Percentiles rank a stretch among this genome's conserved stretches.
These are phyloP conservation scores for Hypericum perforatum DNA, from an alignment of 345 rosid species.

Conservation along the genomic window DNA sequence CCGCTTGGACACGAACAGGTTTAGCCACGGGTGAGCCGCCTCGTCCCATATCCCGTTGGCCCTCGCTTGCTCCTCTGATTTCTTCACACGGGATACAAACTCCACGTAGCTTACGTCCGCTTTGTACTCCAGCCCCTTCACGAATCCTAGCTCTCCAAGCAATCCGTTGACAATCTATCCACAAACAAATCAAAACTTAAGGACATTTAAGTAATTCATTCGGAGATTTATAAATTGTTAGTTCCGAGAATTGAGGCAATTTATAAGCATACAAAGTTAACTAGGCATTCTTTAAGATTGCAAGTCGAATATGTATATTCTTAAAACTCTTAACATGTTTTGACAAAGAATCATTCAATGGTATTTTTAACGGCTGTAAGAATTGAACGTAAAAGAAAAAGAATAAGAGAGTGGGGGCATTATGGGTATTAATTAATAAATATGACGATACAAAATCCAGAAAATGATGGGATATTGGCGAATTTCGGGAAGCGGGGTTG, in stretches of 20 bases:
- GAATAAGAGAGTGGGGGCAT: too few species aligned
- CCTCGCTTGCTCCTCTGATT: conserved; percentile 44
- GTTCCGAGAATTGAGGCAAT: too few species aligned
- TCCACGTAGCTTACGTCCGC: conserved; percentile 55
- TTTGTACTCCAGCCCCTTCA: conserved; percentile 41
- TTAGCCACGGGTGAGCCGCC: conserved; percentile 92
- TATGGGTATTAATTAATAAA: too few species aligned
- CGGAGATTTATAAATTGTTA: background rate
- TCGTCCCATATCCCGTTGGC: conserved; percentile 73
- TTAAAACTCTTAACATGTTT: too few species aligned
- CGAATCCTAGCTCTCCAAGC: conserved; percentile 46
- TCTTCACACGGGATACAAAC: conserved; percentile 66
- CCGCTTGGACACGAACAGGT: conserved; percentile 54
- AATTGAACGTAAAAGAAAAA: too few species aligned
- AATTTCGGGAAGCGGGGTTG: conserved; percentile 17
- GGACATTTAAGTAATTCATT: background rate
- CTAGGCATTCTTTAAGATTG: too few species aligned
- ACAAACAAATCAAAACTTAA: background rate
- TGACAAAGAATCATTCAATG: too few species aligned
- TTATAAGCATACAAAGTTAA: too few species aligned
- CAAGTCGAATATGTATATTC: too few species aligned
- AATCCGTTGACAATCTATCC: conserved; percentile 36
- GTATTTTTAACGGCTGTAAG: too few species aligned
- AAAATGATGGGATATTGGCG: conserved; percentile 41
- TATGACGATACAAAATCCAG: conserved; percentile 19